These are phyloP conservation scores for Apophysomyces ossiformis DNA, from an alignment of 371 early-diverging fungal genomes.

Conservation along the genomic window DNA sequence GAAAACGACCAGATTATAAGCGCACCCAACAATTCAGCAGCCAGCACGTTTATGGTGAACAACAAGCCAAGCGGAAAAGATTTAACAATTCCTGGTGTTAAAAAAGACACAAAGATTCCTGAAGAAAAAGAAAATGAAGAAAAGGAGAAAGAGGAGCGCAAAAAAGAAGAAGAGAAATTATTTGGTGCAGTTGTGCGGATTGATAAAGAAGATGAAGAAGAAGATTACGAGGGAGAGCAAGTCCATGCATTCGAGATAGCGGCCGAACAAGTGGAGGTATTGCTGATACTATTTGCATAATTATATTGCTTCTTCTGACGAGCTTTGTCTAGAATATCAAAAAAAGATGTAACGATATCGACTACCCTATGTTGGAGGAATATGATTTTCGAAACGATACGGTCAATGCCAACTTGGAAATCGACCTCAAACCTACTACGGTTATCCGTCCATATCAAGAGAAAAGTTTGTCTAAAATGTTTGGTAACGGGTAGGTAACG, in stretches of 20 bases:
- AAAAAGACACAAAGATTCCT: slow-evolving; percentile 32
- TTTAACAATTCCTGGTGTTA: slow-evolving; percentile 60
- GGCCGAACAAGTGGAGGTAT: slow-evolving; percentile 77
- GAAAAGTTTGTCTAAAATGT: slow-evolving; percentile 99
- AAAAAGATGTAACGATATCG: slow-evolving; percentile 94
- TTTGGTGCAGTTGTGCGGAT: slow-evolving; percentile 64
- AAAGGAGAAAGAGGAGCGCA: slow-evolving; percentile 39
- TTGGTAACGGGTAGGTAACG: slow-evolving; percentile 84
- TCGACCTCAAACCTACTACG: slow-evolving; percentile 97
- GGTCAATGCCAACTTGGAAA: slow-evolving; percentile 83
- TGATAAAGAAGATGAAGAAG: slow-evolving; percentile 74
- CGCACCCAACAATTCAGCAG: slow-evolving; percentile 26
- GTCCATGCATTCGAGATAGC: slow-evolving; percentile 92
- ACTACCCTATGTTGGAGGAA: slow-evolving; percentile 99
- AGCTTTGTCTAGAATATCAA: slow-evolving; percentile 67
- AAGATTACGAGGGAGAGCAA: slow-evolving; percentile 69
- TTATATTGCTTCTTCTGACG: not conserved
- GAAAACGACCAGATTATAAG: slow-evolving; percentile 46
- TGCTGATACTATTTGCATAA: not conserved
- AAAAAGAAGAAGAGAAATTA: slow-evolving; percentile 55
- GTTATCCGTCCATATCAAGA: slow-evolving; percentile 99
- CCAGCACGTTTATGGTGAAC: slow-evolving; percentile 35
- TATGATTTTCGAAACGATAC: slow-evolving; percentile 98
- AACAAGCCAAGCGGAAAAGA: slow-evolving; percentile 66
- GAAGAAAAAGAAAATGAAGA: slow-evolving; percentile 39